A percentile compares a stretch with the other conserved stretches of the same genome.
Evolutionary conservation across 2,329 filamentous ascomycete species (phyloP).

Genomic region (Trichoderma atroviride): DNA sequence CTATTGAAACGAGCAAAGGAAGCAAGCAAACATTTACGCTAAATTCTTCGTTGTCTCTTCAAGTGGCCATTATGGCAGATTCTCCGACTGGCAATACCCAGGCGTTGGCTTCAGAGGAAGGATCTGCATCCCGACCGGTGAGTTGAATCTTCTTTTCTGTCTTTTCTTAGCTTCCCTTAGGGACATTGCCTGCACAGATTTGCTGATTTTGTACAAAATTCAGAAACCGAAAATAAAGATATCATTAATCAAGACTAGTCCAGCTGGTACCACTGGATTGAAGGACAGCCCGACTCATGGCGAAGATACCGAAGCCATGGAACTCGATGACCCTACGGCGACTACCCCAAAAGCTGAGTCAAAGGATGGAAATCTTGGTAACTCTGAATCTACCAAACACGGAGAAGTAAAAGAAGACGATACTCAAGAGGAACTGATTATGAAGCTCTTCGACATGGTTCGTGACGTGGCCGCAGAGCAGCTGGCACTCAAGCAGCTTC

Average conservation of each 20-base stretch:
- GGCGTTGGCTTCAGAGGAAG: not conserved
- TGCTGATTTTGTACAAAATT: not conserved
- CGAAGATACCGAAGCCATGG: not conserved
- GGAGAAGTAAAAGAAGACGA: not conserved
- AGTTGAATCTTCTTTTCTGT: not conserved
- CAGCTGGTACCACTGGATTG: not conserved
- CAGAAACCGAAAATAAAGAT: too few relatives aligned
- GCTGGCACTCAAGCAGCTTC: not conserved
- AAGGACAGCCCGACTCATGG: not conserved
- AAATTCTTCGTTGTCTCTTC: not conserved
- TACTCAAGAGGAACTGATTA: not conserved
- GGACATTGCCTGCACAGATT: not conserved
- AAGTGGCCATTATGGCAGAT: not conserved
- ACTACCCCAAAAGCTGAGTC: not conserved
- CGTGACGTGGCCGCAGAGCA: not conserved
- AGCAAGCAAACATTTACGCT: not conserved
- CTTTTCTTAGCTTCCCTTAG: not conserved
- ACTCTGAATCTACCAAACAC: not conserved
- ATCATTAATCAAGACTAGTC: not conserved
- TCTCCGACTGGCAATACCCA: not conserved
- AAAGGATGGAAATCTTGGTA: not conserved
- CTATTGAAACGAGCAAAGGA: not conserved
- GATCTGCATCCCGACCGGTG: not conserved
- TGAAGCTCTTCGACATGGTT: slow-evolving; percentile 1
- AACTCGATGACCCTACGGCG: not conserved